Evolutionary conservation across 2,329 filamentous ascomycete genomes (phyloP).

Genomic region (Aspergillus arachidicola): DNA sequence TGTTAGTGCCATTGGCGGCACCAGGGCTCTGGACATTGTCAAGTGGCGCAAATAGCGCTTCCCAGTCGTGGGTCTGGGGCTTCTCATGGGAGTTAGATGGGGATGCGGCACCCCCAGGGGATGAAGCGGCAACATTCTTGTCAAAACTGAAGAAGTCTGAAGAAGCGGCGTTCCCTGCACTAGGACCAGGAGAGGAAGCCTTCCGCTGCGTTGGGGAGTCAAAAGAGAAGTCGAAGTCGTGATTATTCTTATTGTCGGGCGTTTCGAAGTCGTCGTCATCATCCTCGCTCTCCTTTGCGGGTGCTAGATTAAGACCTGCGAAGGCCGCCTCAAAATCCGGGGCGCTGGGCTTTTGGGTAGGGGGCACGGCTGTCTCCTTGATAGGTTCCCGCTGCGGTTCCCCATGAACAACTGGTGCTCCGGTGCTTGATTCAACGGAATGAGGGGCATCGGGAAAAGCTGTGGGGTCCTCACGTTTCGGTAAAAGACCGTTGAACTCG

Average conservation of each 20-base stretch:
- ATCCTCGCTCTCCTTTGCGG: constrained; percentile 47
- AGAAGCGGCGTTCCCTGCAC: constrained; percentile 24
- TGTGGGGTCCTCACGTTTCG: constrained; percentile 44
- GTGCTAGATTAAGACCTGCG: constrained; percentile 47
- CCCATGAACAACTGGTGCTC: constrained; percentile 40
- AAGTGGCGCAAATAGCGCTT: constrained; percentile 84
- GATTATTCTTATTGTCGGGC: constrained; percentile 34
- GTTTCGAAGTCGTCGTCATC: constrained; percentile 61
- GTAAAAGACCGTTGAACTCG: constrained; percentile 44
- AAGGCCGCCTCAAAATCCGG: constrained; percentile 53
- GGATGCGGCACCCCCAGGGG: constrained; percentile 45
- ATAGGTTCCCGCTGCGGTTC: constrained; percentile 31
- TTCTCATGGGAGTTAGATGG: constrained; percentile 44
- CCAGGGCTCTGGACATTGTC: constrained; percentile 52
- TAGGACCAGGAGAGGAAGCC: constrained; percentile 24
- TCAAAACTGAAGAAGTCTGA: constrained; percentile 46
- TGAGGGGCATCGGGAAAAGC: constrained; percentile 41
- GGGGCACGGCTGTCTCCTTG: constrained; percentile 19
- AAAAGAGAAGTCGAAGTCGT: constrained; percentile 51
- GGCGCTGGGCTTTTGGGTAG: constrained; percentile 34
- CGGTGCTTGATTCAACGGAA: constrained; percentile 39
- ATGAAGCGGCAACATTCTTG: constrained; percentile 27
- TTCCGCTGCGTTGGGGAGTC: constrained; percentile 42
- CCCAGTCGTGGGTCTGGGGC: constrained; percentile 75
- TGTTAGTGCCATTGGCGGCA: constrained; percentile 21